Evolutionary conservation across 371 early-diverging fungal species (phyloP).

Genomic region (Apophysomyces elegans): DNA sequence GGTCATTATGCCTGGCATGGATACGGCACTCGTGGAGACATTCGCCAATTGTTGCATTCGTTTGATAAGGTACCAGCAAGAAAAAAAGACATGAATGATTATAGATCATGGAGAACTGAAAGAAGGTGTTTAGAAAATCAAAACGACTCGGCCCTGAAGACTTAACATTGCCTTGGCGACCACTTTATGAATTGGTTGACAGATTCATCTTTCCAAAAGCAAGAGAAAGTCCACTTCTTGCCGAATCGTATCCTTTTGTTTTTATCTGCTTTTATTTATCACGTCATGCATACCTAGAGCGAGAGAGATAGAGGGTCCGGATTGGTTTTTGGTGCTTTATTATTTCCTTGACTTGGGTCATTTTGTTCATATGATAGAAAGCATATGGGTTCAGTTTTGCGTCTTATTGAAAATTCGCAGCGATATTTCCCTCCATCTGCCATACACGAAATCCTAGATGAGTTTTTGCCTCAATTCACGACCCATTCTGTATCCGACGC

Average conservation of each 20-base stretch:
- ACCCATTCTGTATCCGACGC: constrained; percentile 59
- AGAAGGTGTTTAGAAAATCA: constrained; percentile 42
- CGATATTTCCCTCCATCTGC: constrained; percentile 71
- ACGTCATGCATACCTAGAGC: no score
- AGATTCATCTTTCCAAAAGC: constrained; percentile 62
- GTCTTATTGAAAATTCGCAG: constrained; percentile 45
- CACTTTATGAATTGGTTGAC: constrained; percentile 68
- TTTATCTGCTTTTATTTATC: not conserved
- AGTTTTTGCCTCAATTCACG: constrained; percentile 69
- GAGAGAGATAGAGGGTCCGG: no score
- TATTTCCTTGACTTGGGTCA: not conserved
- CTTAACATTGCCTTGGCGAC: constrained; percentile 73
- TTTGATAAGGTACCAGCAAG: constrained; percentile 59
- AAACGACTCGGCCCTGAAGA: constrained; percentile 58
- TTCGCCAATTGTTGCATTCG: constrained; percentile 58
- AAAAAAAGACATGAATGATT: not conserved
- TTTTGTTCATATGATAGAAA: constrained; percentile 29
- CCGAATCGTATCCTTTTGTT: constrained; percentile 50
- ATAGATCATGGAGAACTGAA: not conserved
- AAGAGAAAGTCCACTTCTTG: constrained; percentile 63
- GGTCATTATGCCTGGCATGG: constrained; percentile 65
- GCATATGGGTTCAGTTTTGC: constrained; percentile 34
- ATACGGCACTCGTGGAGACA: constrained; percentile 59
- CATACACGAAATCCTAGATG: constrained; percentile 72
- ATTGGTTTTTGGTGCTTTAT: no score